Evolutionary conservation across 257 asterid species (phyloP).

Genomic region (Euphrasia confusa): DNA sequence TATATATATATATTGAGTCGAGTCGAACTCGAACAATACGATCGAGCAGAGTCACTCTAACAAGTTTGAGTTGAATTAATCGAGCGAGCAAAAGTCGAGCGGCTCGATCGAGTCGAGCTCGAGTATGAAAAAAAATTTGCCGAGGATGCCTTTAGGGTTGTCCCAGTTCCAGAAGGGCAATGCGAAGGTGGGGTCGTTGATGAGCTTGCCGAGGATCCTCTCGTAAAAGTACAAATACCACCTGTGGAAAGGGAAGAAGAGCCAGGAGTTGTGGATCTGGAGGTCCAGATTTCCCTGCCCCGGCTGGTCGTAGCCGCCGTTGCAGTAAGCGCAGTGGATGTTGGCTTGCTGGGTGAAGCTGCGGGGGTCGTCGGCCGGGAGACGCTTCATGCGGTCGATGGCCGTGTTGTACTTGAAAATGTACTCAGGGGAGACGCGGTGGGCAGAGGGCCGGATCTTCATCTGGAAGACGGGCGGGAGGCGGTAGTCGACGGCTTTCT

Average conservation of each 20-base stretch:
- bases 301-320: constrained; percentile 32
- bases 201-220: constrained; percentile 38
- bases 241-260: constrained; percentile 40
- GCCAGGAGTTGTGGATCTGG: constrained; percentile 45
- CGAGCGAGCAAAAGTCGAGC: too few relatives aligned
- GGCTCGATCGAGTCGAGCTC: too few relatives aligned
- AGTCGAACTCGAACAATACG: too few relatives aligned
- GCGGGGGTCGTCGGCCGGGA: constrained; percentile 31
- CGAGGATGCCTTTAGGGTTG: constrained; percentile 34
- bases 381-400: constrained; percentile 27
- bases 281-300: constrained; percentile 25
- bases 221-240: constrained; percentile 48
- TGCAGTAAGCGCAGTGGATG: constrained; percentile 39
- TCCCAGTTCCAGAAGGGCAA: constrained; percentile 51
- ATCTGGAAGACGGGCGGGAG: constrained; percentile 26
- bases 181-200: constrained; percentile 39
- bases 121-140: too few relatives aligned
- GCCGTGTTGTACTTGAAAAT: constrained; percentile 29
- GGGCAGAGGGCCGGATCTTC: constrained; percentile 29
- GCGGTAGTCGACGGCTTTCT: constrained; percentile 15
- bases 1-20: too few relatives aligned
- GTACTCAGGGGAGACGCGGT: constrained; percentile 22
- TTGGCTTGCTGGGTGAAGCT: constrained; percentile 31
- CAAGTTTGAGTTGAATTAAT: too few relatives aligned
- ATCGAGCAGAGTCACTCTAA: too few relatives aligned